phyloP scores from a whole-genome alignment of 352 stramenopile genomes.

The Globisporangium yorkense region DNA sequence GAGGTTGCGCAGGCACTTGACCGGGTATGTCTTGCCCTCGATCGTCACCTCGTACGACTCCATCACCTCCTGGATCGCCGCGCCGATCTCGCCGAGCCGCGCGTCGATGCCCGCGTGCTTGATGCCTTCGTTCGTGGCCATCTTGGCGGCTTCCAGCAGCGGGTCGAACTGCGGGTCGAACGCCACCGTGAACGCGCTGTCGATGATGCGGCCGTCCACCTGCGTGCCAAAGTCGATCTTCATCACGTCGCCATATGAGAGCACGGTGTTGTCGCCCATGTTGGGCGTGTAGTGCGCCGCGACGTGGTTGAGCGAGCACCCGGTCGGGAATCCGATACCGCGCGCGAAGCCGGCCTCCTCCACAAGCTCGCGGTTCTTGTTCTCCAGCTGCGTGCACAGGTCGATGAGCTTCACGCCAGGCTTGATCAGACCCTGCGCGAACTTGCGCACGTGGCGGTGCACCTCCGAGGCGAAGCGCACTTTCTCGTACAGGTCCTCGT shows the following conservation, averaged over 20 bases:
- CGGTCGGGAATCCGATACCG: constrained; percentile 67
- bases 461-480: constrained; percentile 90
- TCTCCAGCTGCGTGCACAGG: constrained; percentile 57
- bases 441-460: constrained; percentile 80
- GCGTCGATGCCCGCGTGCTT: constrained; percentile 93
- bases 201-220: constrained; percentile 94
- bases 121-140: constrained; percentile 93
- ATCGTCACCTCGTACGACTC: constrained; percentile 93
- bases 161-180: constrained; percentile 94
- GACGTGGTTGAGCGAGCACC: constrained; percentile 96
- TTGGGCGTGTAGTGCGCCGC: constrained; percentile 98
- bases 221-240: constrained; percentile 96
- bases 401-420: constrained; percentile 88
- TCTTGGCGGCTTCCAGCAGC: constrained; percentile 87
- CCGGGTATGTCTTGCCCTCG: constrained; percentile 84
- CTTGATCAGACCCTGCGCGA: constrained; percentile 93
- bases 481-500: constrained; percentile 32
- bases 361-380: constrained; percentile 92
- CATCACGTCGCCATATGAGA: constrained; percentile 96
- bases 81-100: constrained; percentile 91
- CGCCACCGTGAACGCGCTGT: constrained; percentile 91
- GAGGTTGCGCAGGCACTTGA: constrained; percentile 91
- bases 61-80: constrained; percentile 93
- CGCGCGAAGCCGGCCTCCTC: constrained; percentile 78
- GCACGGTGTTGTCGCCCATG: constrained; percentile 91